Evolutionary conservation across 805 yeast species (phyloP).

Genomic region (Kluyveromyces aestuarii): DNA sequence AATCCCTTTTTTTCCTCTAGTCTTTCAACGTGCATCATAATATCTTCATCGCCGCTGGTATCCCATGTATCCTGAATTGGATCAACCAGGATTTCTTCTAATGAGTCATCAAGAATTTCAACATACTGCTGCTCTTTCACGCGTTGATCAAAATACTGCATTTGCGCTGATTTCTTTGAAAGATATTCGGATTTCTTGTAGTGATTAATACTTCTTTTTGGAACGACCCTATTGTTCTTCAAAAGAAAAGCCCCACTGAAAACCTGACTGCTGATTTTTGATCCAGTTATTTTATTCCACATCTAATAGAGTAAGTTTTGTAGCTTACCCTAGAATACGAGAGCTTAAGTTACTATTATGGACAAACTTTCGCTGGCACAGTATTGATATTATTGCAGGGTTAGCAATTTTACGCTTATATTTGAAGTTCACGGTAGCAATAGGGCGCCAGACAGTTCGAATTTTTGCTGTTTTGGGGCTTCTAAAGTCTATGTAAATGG

Average conservation of each 20-base stretch:
- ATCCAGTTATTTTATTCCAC: background rate
- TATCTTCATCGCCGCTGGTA: conserved; percentile 2
- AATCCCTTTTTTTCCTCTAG: background rate
- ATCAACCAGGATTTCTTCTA: background rate
- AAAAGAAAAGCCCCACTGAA: background rate
- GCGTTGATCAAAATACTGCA: background rate
- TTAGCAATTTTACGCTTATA: background rate
- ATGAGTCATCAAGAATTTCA: background rate
- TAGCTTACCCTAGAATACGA: background rate
- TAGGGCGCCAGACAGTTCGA: background rate
- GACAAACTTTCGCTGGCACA: background rate
- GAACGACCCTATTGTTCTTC: background rate
- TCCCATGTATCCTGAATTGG: conserved; percentile 1
- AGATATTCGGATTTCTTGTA: background rate
- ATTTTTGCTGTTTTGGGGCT: background rate
- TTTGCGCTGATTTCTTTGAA: background rate
- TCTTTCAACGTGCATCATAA: background rate
- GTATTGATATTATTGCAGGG: background rate
- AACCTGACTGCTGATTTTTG: background rate
- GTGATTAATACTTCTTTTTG: background rate
- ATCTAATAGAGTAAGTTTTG: background rate
- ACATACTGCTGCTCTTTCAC: background rate
- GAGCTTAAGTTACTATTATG: background rate
- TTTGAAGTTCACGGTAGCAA: background rate
- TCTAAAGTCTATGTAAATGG: background rate